Conservation (phyloP, 768 basidiomycete genomes). For the Termitomyces sp. region DNA sequence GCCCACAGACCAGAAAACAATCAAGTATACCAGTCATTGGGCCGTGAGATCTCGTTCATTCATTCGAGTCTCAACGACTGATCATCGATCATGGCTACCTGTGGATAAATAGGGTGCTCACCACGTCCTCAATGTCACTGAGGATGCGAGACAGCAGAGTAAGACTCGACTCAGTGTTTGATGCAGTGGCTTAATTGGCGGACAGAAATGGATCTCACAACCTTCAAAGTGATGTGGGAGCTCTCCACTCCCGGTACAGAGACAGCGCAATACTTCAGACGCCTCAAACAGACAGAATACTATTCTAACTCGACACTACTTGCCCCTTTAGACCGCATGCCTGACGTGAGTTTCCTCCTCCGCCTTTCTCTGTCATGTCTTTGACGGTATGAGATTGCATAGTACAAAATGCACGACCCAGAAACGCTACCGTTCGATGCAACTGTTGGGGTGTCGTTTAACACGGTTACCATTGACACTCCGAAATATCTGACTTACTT, state of each 20-base stretch:
- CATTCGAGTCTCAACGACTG: not conserved
- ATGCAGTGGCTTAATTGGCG: not conserved
- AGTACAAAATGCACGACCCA: conserved; percentile 33
- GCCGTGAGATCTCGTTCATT: conserved; percentile 43
- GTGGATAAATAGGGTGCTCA: conserved; percentile 63
- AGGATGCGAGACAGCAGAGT: conserved; percentile 55
- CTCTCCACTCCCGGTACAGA: conserved; percentile 55
- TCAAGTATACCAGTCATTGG: conserved; percentile 78
- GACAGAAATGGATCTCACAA: conserved; percentile 63
- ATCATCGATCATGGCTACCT: not conserved
- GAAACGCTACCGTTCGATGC: conserved; percentile 29
- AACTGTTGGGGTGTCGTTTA: conserved; percentile 49
- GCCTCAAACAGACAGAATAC: conserved; percentile 60
- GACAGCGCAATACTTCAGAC: conserved; percentile 59
- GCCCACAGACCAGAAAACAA: conserved; percentile 69
- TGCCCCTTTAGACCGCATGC: conserved; percentile 47
- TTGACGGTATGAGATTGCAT: not conserved
- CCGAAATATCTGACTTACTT: conserved; percentile 72
- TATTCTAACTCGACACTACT: conserved; percentile 35
- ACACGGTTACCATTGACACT: conserved; percentile 65
- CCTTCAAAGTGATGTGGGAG: conserved; percentile 72
- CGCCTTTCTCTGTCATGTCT: not conserved
- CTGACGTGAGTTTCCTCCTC: conserved; percentile 33
- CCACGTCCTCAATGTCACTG: conserved; percentile 57
- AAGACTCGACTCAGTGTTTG: conserved; percentile 8